phyloP scores from a whole-genome alignment of 352 stramenopile genomes.

The Pythium sukuiense region DNA sequence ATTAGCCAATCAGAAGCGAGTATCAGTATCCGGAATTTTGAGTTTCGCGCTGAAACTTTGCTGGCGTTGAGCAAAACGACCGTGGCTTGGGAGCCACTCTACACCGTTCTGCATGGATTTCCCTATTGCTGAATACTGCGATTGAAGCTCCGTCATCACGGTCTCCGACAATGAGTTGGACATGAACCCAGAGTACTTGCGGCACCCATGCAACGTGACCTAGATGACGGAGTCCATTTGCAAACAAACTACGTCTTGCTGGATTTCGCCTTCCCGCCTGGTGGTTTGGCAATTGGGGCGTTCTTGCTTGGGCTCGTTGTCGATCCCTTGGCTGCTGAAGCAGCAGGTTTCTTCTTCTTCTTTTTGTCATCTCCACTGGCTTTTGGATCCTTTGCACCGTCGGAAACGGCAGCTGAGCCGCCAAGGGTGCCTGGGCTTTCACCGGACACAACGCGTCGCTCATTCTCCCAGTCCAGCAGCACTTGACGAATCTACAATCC shows the following conservation, averaged over 20 bases:
- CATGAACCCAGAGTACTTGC: no score
- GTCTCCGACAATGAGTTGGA: no score
- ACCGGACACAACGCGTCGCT: constrained; percentile 31
- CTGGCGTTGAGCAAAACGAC: no score
- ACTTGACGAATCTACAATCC: constrained; percentile 57
- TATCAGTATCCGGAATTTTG: background rate
- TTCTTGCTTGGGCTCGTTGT: background rate
- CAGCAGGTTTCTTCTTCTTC: background rate
- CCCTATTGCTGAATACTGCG: no score
- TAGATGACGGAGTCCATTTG: no score
- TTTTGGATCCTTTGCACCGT: background rate
- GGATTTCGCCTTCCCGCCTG: background rate
- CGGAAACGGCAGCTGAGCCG: background rate
- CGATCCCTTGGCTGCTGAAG: background rate
- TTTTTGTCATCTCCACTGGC: background rate
- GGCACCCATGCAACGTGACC: no score
- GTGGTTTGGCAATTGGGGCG: background rate
- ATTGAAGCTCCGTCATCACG: no score
- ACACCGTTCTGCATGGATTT: no score
- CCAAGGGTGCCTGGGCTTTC: background rate
- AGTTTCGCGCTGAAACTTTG: background rate
- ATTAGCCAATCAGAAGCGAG: background rate
- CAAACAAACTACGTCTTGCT: background rate
- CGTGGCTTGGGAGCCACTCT: no score
- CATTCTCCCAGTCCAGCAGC: constrained; percentile 65